Evolutionary conservation across 306 rosid species (phyloP), one percentile per base, ranked within the genome.

Genomic region (Canavalia ensiformis): DNA sequence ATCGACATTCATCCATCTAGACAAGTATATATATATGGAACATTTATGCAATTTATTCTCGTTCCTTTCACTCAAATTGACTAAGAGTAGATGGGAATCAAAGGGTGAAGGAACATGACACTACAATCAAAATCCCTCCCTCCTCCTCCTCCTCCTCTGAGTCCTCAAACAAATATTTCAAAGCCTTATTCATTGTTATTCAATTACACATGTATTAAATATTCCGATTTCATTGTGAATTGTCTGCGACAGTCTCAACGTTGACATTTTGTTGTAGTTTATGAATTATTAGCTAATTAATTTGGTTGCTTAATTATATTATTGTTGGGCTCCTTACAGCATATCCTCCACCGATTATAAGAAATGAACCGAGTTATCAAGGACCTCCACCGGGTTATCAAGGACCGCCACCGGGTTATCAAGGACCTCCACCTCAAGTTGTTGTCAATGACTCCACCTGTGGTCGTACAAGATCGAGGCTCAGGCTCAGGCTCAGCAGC

Each of bases 361-460:
- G n/a, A n/a, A n/a, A n/a, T n/a, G n/a, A 35, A 35, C 41, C 41
- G 41, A 4, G 41, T 35, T 35, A 35, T 35, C 41, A 35, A 35
- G 41, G 41, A 4, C 3, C 41, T 35, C 41, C 41, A 1, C 41
- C 41, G n/a, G n/a, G n/a, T n/a, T n/a, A n/a, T n/a, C n/a, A n/a
- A n/a, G n/a, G n/a, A n/a, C n/a, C n/a, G n/a, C n/a, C n/a, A n/a
- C n/a, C n/a, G n/a, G n/a, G n/a, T 47, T 18, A 46, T 55, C 85
- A 63, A 75, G 70, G 66, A 6, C 74, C 70, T 0, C 84, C 34
- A 34, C 83, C 85, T 54, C 88, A 73, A 74, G 52, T 54, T 54
- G 10, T 73, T 64, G 58, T 52, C 25, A 30, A 12, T 64, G 75
- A 81, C 79, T 18, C 68, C 80, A 25, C 67, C 82, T 0, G 7